These are phyloP conservation scores for Murraya koenigii DNA, from an alignment of 345 rosid species.

Conservation along the genomic window DNA sequence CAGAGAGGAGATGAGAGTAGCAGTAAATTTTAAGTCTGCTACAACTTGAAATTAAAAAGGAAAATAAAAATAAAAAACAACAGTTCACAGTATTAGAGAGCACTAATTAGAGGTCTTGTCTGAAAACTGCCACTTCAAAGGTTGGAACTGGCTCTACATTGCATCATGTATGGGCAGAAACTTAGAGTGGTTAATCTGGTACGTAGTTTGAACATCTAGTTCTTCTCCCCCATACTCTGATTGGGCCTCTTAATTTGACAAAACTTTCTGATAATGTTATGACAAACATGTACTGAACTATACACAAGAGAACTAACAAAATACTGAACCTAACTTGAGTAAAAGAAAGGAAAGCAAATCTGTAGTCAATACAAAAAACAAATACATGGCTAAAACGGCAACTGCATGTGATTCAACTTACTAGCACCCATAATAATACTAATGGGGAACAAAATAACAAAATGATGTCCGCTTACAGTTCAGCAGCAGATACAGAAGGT, in stretches of 20 bases:
- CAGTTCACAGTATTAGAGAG: background rate
- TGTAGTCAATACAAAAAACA: background rate
- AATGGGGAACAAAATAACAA: background rate
- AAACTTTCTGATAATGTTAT: background rate
- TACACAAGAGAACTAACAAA: background rate
- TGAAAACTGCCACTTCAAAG: background rate
- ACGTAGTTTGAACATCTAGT: background rate
- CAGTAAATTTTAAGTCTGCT: background rate
- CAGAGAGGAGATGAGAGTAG: background rate
- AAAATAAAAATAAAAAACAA: background rate
- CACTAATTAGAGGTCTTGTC: background rate
- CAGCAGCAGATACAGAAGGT: slow-evolving; percentile 55
- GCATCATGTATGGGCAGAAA: background rate
- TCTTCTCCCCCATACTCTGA: background rate
- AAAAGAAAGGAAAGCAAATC: background rate
- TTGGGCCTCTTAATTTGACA: background rate
- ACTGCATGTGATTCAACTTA: background rate
- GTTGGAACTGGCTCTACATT: background rate
- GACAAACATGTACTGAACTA: background rate
- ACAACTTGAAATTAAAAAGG: too few relatives aligned
- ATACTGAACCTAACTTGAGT: background rate
- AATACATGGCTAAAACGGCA: background rate
- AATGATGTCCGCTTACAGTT: slow-evolving; percentile 52
- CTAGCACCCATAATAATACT: background rate
- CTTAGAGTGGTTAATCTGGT: background rate